These are phyloP conservation scores for Crithidia mellificae DNA, from an alignment of 208 protist genomes.

Conservation along the genomic window DNA sequence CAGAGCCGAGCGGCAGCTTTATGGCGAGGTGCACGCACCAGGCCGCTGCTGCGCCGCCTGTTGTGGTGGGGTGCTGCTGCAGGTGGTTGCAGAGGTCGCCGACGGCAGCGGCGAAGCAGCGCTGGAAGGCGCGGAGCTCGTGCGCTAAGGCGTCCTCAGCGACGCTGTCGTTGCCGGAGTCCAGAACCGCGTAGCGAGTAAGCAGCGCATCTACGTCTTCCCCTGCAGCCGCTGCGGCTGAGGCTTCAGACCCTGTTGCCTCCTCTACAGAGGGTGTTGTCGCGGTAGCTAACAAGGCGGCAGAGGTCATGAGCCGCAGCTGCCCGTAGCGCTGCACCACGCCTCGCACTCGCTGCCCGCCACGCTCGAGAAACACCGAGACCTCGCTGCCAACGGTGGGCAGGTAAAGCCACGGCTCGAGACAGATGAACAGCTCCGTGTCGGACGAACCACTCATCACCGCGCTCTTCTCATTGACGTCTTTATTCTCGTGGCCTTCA, in stretches of 20 bases:
- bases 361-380: conserved; percentile 56
- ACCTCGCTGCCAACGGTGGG: conserved; percentile 77
- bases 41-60: conserved; percentile 24
- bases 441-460: no score
- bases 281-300: conserved; percentile 39
- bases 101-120: conserved; percentile 34
- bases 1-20: conserved; percentile 8
- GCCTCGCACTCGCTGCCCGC: conserved; percentile 53
- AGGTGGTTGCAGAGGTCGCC: conserved; percentile 38
- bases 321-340: conserved; percentile 70
- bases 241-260: no score
- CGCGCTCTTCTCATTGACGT: no score
- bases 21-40: conserved; percentile 70
- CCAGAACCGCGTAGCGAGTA: conserved; percentile 42
- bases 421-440: conserved; percentile 38
- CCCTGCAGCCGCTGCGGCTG: not conserved
- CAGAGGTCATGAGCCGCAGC: conserved; percentile 81
- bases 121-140: conserved; percentile 50
- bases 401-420: conserved; percentile 79
- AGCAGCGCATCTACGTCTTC: conserved; percentile 25
- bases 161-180: conserved; percentile 40
- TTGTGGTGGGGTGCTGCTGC: conserved; percentile 16
- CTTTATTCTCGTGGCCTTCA: no score
- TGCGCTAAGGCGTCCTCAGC: conserved; percentile 49
- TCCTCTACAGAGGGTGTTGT: not conserved